phyloP scores from a whole-genome alignment of 1,139 yeast species.

The Blastobotrys arbuscula region DNA sequence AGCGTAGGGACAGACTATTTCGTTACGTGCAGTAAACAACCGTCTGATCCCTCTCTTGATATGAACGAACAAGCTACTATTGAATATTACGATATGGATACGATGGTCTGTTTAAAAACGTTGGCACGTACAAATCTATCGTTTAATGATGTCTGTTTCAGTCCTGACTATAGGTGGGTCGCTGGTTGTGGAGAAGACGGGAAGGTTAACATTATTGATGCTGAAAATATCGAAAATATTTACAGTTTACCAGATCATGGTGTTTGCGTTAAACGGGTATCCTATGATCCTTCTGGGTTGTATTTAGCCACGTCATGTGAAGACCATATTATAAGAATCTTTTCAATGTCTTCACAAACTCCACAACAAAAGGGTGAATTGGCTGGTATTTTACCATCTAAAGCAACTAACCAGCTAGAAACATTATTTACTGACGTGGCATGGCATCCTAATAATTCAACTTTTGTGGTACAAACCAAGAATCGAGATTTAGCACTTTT shows the following conservation, averaged over 20 bases:
- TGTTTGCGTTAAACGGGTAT: conserved; percentile 46
- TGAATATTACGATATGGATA: too few relatives aligned
- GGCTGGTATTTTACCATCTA: conserved; percentile 33
- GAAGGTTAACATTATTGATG: conserved; percentile 51
- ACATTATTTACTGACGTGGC: conserved; percentile 39
- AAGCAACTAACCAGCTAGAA: conserved; percentile 26
- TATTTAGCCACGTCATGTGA: conserved; percentile 57
- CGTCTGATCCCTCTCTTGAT: too few relatives aligned
- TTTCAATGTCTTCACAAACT: conserved; percentile 46
- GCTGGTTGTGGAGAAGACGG: conserved; percentile 73
- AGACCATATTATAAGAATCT: conserved; percentile 63
- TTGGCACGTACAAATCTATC: too few relatives aligned
- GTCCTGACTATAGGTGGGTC: conserved; percentile 64
- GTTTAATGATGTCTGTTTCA: conserved; percentile 56
- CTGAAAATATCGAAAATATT: conserved; percentile 37
- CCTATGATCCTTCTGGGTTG: conserved; percentile 59
- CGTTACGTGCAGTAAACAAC: conserved; percentile 35
- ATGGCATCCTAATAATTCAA: conserved; percentile 62
- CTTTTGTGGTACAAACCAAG: conserved; percentile 52
- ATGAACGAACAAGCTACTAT: too few relatives aligned
- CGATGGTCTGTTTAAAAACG: too few relatives aligned
- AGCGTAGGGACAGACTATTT: conserved; percentile 21
- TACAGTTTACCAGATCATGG: conserved; percentile 40
- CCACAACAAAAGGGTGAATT: conserved; percentile 37
- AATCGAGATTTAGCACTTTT: conserved; percentile 36